phyloP scores from a whole-genome alignment of 768 basidiomycete genomes.

The Boletus rex-veris region DNA sequence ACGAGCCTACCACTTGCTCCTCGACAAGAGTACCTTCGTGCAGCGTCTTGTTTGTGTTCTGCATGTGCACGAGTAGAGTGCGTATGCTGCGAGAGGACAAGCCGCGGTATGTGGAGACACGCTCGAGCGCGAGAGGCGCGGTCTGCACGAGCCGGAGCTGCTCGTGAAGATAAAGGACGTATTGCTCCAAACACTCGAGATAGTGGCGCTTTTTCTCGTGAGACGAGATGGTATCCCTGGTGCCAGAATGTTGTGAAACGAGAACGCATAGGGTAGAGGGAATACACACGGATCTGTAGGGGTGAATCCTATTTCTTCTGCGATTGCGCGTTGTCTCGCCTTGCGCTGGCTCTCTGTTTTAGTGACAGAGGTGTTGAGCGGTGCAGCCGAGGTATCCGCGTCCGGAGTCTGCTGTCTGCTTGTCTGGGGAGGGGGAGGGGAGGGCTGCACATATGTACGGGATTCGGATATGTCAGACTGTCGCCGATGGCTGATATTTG shows the following conservation, averaged over 20 bases:
- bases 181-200: conserved; percentile 69
- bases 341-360: conserved; percentile 52
- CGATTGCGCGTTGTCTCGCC: conserved; percentile 54
- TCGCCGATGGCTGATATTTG: conserved; percentile 33
- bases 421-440: conserved; percentile 6
- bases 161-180: conserved; percentile 62
- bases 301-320: conserved; percentile 52
- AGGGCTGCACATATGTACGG: conserved; percentile 6
- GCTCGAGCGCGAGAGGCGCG: conserved; percentile 45
- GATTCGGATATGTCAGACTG: conserved; percentile 3
- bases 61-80: conserved; percentile 70
- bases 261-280: background rate
- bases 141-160: conserved; percentile 51
- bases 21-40: conserved; percentile 49
- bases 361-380: conserved; percentile 9
- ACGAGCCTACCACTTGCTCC: conserved; percentile 48
- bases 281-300: conserved; percentile 59
- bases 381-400: background rate
- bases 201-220: conserved; percentile 77
- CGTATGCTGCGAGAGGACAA: conserved; percentile 63
- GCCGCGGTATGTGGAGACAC: conserved; percentile 50
- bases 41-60: conserved; percentile 49
- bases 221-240: conserved; percentile 68
- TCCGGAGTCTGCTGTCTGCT: conserved; percentile 14
- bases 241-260: background rate